A percentile compares a stretch with the other conserved stretches of the same genome.
These are phyloP conservation scores for Botrytis tulipae DNA, from an alignment of 2,329 filamentous ascomycete genomes.

Conservation along the genomic window DNA sequence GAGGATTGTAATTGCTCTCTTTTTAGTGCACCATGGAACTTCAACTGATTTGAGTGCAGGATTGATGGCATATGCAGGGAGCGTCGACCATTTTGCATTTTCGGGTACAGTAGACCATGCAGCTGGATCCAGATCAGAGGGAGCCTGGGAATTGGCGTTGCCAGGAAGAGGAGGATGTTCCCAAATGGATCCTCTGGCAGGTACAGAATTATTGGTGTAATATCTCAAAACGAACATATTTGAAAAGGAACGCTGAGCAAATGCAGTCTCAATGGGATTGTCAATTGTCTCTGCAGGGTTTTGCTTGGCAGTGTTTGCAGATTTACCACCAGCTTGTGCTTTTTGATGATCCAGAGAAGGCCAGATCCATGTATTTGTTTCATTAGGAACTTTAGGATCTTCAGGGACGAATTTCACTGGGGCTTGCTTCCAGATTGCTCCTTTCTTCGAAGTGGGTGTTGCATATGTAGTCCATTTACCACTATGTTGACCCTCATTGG, in stretches of 20 bases:
- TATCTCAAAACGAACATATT: not conserved
- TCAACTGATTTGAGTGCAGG: not conserved
- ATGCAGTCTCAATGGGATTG: not conserved
- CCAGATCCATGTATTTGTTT: not conserved
- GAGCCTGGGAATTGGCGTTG: not conserved
- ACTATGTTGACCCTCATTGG: not conserved
- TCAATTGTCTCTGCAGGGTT: not conserved
- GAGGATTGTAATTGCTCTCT: not conserved
- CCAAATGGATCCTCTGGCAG: not conserved
- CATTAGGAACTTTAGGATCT: not conserved
- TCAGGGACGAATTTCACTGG: not conserved
- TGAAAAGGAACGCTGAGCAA: no score
- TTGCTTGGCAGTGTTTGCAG: not conserved
- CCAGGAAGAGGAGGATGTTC: not conserved
- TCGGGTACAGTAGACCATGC: slow-evolving; percentile 6
- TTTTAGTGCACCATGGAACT: slow-evolving; percentile 1
- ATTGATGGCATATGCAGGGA: not conserved
- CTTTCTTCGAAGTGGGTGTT: not conserved
- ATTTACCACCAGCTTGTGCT: not conserved
- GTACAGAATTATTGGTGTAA: not conserved
- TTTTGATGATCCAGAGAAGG: not conserved
- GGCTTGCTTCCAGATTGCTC: not conserved
- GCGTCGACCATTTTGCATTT: slow-evolving; percentile 3
- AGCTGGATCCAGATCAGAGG: not conserved
- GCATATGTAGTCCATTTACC: not conserved